A percentile compares a stretch with the other conserved stretches of the same genome.
Evolutionary conservation across 768 basidiomycete genomes (phyloP).

Genomic region (Psilocybe azurescens): DNA sequence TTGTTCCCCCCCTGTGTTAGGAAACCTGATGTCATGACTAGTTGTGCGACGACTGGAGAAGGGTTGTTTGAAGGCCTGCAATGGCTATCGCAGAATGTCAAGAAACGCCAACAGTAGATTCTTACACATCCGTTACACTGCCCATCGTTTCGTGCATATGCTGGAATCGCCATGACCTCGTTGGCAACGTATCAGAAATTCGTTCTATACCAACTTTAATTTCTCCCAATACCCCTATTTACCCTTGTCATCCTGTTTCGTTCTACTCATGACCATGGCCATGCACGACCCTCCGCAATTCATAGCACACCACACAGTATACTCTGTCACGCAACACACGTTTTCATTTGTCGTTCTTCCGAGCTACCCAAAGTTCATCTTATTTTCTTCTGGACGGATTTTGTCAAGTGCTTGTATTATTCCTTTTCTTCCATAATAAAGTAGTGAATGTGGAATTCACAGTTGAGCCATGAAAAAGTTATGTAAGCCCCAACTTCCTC

Average conservation of each 20-base stretch:
- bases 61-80: constrained; percentile 97
- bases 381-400: constrained; percentile 2
- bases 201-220: constrained; percentile 23
- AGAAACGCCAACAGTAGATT: constrained; percentile 80
- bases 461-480: constrained; percentile 18
- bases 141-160: constrained; percentile 1
- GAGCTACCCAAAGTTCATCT: background rate
- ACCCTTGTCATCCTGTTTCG: constrained; percentile 25
- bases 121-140: background rate
- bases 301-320: constrained; percentile 34
- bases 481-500: constrained; percentile 26
- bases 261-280: constrained; percentile 41
- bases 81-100: constrained; percentile 97
- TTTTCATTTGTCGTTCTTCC: background rate
- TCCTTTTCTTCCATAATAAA: constrained; percentile 9
- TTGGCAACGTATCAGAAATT: constrained; percentile 18
- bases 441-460: background rate
- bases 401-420: constrained; percentile 7
- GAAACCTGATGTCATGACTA: constrained; percentile 32
- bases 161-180: constrained; percentile 11
- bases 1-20: background rate
- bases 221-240: constrained; percentile 39
- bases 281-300: constrained; percentile 40
- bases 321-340: constrained; percentile 25
- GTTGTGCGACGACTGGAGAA: constrained; percentile 96